Conservation (phyloP, 1,139 yeast species). For the Nakaseomyces delphensis region DNA sequence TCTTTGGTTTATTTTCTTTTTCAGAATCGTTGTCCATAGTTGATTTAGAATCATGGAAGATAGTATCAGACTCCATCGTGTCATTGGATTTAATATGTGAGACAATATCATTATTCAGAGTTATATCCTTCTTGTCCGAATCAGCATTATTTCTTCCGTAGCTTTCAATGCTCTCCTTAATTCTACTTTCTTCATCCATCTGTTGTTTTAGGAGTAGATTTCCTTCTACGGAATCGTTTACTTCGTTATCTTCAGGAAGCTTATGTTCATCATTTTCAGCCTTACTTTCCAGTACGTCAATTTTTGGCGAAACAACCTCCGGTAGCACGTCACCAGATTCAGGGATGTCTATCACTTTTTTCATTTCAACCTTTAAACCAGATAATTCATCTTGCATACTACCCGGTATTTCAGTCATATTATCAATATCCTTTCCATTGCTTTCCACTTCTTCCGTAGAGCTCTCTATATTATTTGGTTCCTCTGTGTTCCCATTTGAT, state of each 20-base stretch:
- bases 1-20: neutral
- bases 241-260: neutral
- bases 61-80: neutral
- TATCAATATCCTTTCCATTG: neutral
- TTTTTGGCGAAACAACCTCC: neutral
- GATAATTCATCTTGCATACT: neutral
- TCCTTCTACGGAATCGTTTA: neutral
- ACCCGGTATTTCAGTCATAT: slow-evolving; percentile 1
- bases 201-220: slow-evolving; percentile 3
- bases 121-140: neutral
- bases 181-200: slow-evolving; percentile 2
- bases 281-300: neutral
- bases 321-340: neutral
- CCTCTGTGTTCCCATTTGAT: too few relatives aligned
- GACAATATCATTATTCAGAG: slow-evolving; percentile 1
- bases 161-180: slow-evolving; percentile 3
- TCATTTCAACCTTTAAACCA: neutral
- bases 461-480: too few relatives aligned
- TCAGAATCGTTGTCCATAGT: neutral
- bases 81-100: slow-evolving; percentile 1
- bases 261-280: too few relatives aligned
- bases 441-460: neutral
- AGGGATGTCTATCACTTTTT: neutral
- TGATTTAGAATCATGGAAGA: slow-evolving; percentile 6
- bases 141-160: neutral